A percentile compares a stretch with the other conserved stretches of the same genome.
These are phyloP conservation scores for Lyophyllum semitale DNA, from an alignment of 768 basidiomycete species.

Conservation along the genomic window DNA sequence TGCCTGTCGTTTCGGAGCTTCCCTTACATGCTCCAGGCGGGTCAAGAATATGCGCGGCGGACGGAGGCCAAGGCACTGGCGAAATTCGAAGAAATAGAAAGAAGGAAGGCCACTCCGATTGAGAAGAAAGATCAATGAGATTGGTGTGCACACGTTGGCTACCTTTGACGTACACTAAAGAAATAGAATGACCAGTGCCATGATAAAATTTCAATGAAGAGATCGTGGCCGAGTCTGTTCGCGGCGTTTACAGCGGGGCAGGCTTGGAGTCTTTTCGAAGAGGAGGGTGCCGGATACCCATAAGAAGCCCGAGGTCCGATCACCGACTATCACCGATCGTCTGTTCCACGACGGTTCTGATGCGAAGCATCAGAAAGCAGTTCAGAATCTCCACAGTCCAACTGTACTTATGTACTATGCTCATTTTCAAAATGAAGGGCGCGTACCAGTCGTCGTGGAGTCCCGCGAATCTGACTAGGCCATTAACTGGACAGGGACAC, in stretches of 20 bases:
- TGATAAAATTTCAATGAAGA: background rate
- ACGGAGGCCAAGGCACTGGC: constrained; percentile 52
- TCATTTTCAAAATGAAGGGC: background rate
- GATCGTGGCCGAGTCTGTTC: background rate
- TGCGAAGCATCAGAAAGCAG: constrained; percentile 1
- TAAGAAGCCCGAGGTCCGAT: background rate
- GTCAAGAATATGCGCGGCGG: constrained; percentile 82
- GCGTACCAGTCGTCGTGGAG: background rate
- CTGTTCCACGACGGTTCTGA: background rate
- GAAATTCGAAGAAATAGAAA: constrained; percentile 30
- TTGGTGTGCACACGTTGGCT: background rate
- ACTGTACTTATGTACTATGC: background rate
- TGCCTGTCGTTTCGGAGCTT: background rate
- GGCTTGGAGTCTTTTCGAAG: too few relatives aligned
- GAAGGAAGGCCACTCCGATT: constrained; percentile 24
- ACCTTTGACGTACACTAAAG: background rate
- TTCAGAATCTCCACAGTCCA: background rate
- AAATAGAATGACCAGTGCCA: background rate
- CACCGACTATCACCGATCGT: background rate
- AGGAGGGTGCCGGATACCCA: background rate
- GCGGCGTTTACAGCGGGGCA: background rate
- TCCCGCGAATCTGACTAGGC: too few relatives aligned
- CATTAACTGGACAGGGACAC: too few relatives aligned
- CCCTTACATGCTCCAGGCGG: constrained; percentile 51
- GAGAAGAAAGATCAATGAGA: constrained; percentile 43